A percentile compares a stretch with the other conserved stretches of the same genome.
These are phyloP conservation scores for Trypanosoma scelopori DNA, from an alignment of 208 protist species.

Conservation along the genomic window DNA sequence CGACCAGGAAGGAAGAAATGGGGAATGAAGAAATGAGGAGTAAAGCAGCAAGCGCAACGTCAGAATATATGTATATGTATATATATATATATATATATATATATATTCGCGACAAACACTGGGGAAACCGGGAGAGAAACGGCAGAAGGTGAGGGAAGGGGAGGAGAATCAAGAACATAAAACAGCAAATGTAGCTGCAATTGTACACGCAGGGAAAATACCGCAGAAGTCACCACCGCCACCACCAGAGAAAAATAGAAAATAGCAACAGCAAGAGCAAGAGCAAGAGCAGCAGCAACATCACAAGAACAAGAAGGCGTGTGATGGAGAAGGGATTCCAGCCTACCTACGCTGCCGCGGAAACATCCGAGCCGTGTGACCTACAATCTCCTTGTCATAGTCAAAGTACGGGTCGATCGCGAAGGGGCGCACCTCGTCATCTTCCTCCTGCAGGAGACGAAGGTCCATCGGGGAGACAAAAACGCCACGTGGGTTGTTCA, in stretches of 20 bases:
- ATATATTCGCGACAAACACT: too few relatives aligned
- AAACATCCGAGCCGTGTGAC: constrained; percentile 20
- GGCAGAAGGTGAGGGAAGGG: constrained; percentile 7
- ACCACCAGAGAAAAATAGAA: neutral
- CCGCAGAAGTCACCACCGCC: too few relatives aligned
- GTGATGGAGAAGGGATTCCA: neutral
- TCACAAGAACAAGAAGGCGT: neutral
- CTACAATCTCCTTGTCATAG: constrained; percentile 58
- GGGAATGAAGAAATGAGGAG: too few relatives aligned
- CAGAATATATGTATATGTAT: too few relatives aligned
- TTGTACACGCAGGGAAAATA: neutral
- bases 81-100: too few relatives aligned
- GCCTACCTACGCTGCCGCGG: constrained; percentile 7
- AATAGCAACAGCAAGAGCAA: neutral
- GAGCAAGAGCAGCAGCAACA: neutral
- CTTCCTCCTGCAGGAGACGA: constrained; percentile 10
- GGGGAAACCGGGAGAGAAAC: too few relatives aligned
- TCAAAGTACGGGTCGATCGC: constrained; percentile 55
- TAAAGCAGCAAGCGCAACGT: too few relatives aligned
- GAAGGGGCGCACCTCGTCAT: constrained; percentile 57
- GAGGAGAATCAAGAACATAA: neutral
- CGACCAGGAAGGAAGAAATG: too few relatives aligned
- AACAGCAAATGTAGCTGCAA: constrained; percentile 1
- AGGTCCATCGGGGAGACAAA: constrained; percentile 19
- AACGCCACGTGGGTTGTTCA: neutral